Percentiles rank a stretch among this genome's conserved stretches.
Conservation (phyloP, 495 filamentous ascomycete species). For the Jackrogersella multiformis region DNA sequence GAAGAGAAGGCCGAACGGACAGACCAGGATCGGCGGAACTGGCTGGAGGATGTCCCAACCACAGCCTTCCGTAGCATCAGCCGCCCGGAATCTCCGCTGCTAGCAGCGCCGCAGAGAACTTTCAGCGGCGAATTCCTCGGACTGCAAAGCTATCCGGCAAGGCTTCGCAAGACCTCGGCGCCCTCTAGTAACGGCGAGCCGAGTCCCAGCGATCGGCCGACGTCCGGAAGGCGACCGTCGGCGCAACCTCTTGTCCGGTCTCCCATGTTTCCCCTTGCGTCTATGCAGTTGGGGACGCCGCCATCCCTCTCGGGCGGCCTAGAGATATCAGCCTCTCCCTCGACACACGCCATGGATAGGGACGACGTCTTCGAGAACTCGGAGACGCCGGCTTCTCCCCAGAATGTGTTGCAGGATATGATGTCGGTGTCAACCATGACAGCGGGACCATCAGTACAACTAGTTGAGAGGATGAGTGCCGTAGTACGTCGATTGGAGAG, state of each 20-base stretch:
- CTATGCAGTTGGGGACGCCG: conserved; percentile 32
- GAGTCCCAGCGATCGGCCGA: conserved; percentile 43
- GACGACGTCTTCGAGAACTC: conserved; percentile 73
- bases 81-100: conserved; percentile 58
- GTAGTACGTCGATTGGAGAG: conserved; percentile 89
- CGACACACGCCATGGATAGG: conserved; percentile 70
- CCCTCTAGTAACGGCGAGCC: conserved; percentile 57
- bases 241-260: conserved; percentile 50
- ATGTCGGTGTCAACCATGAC: conserved; percentile 87
- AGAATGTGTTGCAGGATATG: conserved; percentile 83
- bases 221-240: conserved; percentile 50
- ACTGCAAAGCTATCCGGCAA: conserved; percentile 53
- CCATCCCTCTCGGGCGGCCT: conserved; percentile 39
- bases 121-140: conserved; percentile 60
- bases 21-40: conserved; percentile 74
- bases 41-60: conserved; percentile 67
- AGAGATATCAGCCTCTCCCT: conserved; percentile 44
- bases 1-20: conserved; percentile 76
- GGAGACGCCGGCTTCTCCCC: conserved; percentile 69
- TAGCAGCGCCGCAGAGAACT: conserved; percentile 53
- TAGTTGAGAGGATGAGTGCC: conserved; percentile 96
- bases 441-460: conserved; percentile 91
- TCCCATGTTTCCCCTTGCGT: conserved; percentile 39
- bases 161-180: conserved; percentile 55
- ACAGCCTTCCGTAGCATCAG: conserved; percentile 52